phyloP scores from a whole-genome alignment of 2,329 filamentous ascomycete genomes.

The Plectosphaerella plurivora region DNA sequence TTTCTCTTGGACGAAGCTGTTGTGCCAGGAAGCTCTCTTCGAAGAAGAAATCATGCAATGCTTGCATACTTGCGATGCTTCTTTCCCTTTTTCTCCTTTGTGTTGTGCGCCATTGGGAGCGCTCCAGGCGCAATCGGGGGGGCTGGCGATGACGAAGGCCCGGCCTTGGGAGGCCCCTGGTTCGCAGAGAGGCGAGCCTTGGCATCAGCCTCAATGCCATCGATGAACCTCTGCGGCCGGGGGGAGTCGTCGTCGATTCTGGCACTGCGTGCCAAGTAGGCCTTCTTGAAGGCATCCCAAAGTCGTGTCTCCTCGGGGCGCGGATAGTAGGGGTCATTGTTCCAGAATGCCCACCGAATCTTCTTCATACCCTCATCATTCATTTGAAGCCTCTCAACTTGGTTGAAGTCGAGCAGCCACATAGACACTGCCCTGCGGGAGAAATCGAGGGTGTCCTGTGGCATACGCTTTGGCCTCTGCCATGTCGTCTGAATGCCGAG shows the following conservation, averaged over 20 bases:
- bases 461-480: background rate
- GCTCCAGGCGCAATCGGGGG: no score
- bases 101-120: no score
- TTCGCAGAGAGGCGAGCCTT: background rate
- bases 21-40: no score
- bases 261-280: background rate
- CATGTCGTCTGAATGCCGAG: background rate
- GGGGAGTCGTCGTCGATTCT: background rate
- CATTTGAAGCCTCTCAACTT: conserved; percentile 15
- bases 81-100: no score
- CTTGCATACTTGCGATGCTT: no score
- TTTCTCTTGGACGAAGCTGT: no score
- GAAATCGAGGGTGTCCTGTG: conserved; percentile 7
- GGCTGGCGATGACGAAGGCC: no score
- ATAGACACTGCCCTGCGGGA: conserved; percentile 10
- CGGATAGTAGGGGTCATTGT: conserved; percentile 19
- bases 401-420: conserved; percentile 27
- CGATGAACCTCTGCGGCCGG: background rate
- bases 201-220: background rate
- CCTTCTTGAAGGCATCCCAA: background rate
- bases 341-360: conserved; percentile 12
- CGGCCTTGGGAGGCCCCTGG: no score
- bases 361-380: conserved; percentile 14
- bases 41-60: no score
- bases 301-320: conserved; percentile 5